Conservation (phyloP, 1,284 basidiomycete genomes). For the Blastosporella zonata region DNA sequence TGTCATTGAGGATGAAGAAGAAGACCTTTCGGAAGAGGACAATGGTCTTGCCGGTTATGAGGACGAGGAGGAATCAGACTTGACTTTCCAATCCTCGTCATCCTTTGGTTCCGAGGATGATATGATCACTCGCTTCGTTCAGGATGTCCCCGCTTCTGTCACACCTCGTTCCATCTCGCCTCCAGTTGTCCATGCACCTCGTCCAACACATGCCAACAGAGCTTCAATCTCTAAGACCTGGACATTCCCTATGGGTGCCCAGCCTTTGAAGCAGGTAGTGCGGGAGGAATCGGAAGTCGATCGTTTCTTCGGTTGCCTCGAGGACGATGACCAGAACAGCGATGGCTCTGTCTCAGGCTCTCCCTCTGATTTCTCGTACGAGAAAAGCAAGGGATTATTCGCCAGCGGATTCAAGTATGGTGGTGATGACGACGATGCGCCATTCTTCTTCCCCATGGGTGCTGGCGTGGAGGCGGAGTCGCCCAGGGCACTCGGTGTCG, state of each 20-base stretch:
- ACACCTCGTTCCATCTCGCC: constrained; percentile 20
- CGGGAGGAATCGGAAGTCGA: constrained; percentile 45
- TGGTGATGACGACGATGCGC: constrained; percentile 31
- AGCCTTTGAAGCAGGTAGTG: constrained; percentile 21
- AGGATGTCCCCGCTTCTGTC: constrained; percentile 23
- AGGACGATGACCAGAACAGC: constrained; percentile 46
- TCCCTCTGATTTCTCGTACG: constrained; percentile 39
- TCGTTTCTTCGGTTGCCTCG: constrained; percentile 72
- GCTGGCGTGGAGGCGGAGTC: constrained; percentile 48
- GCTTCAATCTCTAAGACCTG: constrained; percentile 62
- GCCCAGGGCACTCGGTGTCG: constrained; percentile 31
- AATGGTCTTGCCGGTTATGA: constrained; percentile 63
- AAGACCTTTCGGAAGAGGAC: constrained; percentile 42
- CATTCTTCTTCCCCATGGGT: constrained; percentile 40
- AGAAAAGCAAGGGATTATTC: constrained; percentile 58
- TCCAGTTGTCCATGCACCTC: constrained; percentile 26
- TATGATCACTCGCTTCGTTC: constrained; percentile 34
- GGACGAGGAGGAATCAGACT: constrained; percentile 64
- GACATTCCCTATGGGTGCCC: constrained; percentile 59
- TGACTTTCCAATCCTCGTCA: constrained; percentile 50
- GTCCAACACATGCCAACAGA: constrained; percentile 31
- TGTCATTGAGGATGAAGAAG: constrained; percentile 48
- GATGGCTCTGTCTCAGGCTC: constrained; percentile 38
- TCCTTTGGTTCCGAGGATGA: constrained; percentile 59
- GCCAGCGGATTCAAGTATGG: constrained; percentile 44